These are phyloP conservation scores for Colletotrichum nymphaeae DNA, from an alignment of 2,329 filamentous ascomycete species.

Conservation along the genomic window DNA sequence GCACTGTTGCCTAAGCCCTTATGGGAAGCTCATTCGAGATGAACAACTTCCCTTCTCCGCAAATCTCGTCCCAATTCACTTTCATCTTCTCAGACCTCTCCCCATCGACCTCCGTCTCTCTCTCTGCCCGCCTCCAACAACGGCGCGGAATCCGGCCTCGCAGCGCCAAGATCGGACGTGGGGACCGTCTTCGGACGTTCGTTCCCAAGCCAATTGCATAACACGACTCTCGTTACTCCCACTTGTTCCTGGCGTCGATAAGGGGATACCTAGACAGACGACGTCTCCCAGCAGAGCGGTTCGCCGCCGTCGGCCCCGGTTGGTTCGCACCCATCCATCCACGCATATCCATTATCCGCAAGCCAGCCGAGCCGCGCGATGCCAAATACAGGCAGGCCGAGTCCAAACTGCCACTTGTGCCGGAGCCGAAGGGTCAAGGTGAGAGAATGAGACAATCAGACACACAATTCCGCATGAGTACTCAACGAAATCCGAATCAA, in stretches of 20 bases:
- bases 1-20: background rate
- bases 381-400: slow-evolving; percentile 55
- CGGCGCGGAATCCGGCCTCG: background rate
- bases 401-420: slow-evolving; percentile 54
- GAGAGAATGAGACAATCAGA: slow-evolving; percentile 21
- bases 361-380: slow-evolving; percentile 38
- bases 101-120: background rate
- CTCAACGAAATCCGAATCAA: background rate
- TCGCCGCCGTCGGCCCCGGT: background rate
- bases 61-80: background rate
- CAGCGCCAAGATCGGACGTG: background rate
- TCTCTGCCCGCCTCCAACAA: background rate
- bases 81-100: background rate
- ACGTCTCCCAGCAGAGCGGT: background rate
- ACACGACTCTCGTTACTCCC: no score
- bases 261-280: background rate
- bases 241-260: background rate
- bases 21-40: background rate
- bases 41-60: background rate
- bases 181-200: background rate
- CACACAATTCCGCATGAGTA: background rate
- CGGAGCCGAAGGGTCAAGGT: slow-evolving; percentile 55
- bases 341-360: background rate
- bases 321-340: background rate
- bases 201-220: background rate